Evolutionary conservation across 768 basidiomycete species (phyloP), one percentile per base, ranked within the genome.

Genomic region (Hydnum rufescens): DNA sequence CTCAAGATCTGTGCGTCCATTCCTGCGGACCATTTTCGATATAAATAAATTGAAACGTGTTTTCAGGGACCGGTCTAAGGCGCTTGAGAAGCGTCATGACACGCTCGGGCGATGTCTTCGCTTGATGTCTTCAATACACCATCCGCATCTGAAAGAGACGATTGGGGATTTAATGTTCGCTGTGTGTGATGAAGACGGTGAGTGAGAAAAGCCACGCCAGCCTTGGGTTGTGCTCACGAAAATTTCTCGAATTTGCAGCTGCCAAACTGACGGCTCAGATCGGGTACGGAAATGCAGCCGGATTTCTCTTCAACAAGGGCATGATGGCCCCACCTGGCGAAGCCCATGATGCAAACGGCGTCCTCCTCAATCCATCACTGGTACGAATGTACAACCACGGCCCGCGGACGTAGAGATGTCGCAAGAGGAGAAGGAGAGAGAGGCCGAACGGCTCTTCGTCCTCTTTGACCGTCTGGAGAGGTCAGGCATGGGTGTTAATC

Each of bases 221-320:
- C 42, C 3, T n/a, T 59, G 32, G 46, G 55, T 66, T 56, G 13
- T 5, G n/a, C 43, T 32, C 47, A 25, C 2, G 29, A 52, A 4
- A 26, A 3, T 26, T 32, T 47, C 4, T 53, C n/a, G n/a, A n/a
- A n/a, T n/a, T n/a, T n/a, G 4, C 60, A 79, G 88, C 83, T n/a
- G 69, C 73, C 3, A 74, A 71, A 0, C 68, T 97, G 16, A 75
- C 77, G n/a, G 73, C 77, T 3, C 74, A 82, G 42, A 74, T 95
- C 51, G 93, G 93, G 4, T 99, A 99, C 59, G 93, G 93, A 39
- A 90, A 90, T 62, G 88, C 90, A 39, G 88, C 90, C 0, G 95
- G 95, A 0, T 84, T 88, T 71, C 71, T 99, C 25, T 92, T 88
- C 68, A 78, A 83, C 62, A 92, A 89, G 61, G 90, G 89, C 16